phyloP scores from a whole-genome alignment of 371 early-diverging fungal genomes.

The Amoeboaphelidium occidentale region DNA sequence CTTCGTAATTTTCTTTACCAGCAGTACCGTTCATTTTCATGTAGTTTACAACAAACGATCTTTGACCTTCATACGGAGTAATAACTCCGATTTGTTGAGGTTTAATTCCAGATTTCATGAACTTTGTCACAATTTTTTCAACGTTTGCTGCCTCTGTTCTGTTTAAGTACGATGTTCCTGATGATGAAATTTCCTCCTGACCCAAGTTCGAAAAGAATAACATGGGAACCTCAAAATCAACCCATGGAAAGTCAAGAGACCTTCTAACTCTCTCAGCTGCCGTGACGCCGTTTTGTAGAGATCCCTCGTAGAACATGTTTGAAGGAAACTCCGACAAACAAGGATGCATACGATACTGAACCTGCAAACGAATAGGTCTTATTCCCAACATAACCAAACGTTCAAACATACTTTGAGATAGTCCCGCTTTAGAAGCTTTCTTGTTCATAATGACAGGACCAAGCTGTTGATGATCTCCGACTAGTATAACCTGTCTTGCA shows the following conservation, averaged over 20 bases:
- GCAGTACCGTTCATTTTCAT: conserved; percentile 79
- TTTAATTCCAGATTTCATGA: conserved; percentile 60
- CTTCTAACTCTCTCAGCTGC: conserved; percentile 63
- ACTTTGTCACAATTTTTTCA: conserved; percentile 80
- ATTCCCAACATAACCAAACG: conserved; percentile 73
- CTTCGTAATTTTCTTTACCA: conserved; percentile 73
- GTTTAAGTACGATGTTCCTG: conserved; percentile 91
- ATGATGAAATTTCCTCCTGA: conserved; percentile 82
- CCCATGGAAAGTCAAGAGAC: conserved; percentile 85
- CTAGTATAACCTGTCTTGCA: conserved; percentile 80
- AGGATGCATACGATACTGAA: conserved; percentile 98
- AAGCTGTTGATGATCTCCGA: conserved; percentile 97
- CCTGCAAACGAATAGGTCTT: conserved; percentile 77
- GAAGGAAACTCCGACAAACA: conserved; percentile 90
- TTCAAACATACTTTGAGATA: conserved; percentile 91
- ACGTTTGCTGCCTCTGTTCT: conserved; percentile 58
- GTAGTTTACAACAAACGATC: conserved; percentile 70
- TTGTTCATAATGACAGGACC: conserved; percentile 96
- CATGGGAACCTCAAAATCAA: conserved; percentile 73
- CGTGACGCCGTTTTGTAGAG: conserved; percentile 84
- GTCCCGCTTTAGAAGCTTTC: conserved; percentile 77
- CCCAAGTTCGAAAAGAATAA: conserved; percentile 82
- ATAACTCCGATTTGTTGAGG: conserved; percentile 94
- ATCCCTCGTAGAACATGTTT: conserved; percentile 97
- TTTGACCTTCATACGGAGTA: conserved; percentile 97